Evolutionary conservation across 2,329 filamentous ascomycete species (phyloP), one percentile per base, ranked within the genome.

Genomic region (Pseudopyricularia javanii): DNA sequence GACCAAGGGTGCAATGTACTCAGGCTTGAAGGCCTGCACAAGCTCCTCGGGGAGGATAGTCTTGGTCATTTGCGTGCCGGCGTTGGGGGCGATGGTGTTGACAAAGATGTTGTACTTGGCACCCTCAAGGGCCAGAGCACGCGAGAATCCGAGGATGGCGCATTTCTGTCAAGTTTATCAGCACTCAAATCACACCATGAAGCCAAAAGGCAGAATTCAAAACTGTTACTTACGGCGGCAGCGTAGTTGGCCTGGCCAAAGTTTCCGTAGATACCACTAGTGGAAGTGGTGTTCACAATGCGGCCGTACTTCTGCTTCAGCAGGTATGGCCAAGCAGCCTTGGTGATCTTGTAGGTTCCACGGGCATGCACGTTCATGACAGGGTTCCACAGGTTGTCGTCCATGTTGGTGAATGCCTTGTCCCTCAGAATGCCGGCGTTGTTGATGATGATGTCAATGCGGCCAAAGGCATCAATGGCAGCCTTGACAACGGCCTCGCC

Each of bases 181-280:
- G 30, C 9, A 17, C 22, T 20, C n/a, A 14, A 9, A 7, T n/a
- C 37, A 22, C 37, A 43, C 17, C 17, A 1, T 22, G 17, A n/a
- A 11, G 7, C n/a, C 37, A 17, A 43, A 20, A 12, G 14, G 17
- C 17, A 22, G 14, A 6, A 43, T 2, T n/a, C n/a, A 22, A 7
- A 43, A 11, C 22, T 3, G 14, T 22, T 20, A 76, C 83, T 74
- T 78, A 87, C 83, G 54, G 88, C 88, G 55, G 91, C 88, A 57
- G 93, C 80, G 70, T 98, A 98, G 78, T 98, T 98, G 63, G 91
- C 88, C 72, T 98, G 93, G 57, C 93, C 93, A 67, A 98, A 98
- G 79, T 96, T 98, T 61, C 93, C 93, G 68, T 98, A 98, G 69
- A 98, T 95, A 70, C 93, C 93, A 62, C 87, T 94, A 49, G 93